Conservation (phyloP, 2,329 filamentous ascomycete genomes). For the Colletotrichum godetiae region DNA sequence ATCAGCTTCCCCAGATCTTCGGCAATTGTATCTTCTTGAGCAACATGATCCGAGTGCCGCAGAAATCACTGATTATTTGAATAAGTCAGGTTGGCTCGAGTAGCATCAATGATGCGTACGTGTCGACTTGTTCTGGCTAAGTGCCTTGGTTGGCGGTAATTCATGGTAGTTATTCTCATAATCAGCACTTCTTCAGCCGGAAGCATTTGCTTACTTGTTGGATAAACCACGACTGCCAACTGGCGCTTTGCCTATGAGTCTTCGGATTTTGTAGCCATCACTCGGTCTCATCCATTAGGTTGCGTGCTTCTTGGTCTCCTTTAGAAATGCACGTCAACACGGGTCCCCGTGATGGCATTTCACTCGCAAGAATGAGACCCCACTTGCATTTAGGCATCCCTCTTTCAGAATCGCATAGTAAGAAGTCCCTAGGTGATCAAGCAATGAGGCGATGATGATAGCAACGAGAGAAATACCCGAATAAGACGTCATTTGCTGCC, state of each 20-base stretch:
- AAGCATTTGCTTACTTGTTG: neutral
- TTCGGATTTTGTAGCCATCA: neutral
- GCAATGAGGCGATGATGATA: neutral
- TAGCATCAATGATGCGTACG: neutral
- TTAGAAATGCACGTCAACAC: neutral
- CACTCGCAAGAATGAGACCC: neutral
- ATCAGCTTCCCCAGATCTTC: neutral
- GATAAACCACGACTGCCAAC: neutral
- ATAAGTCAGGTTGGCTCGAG: no score
- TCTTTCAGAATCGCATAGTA: neutral
- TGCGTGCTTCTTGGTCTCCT: neutral
- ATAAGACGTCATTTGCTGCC: neutral
- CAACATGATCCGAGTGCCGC: neutral
- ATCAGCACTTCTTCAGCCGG: neutral
- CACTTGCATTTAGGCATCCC: neutral
- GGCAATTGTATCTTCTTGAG: neutral
- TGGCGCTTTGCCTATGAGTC: neutral
- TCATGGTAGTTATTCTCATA: neutral
- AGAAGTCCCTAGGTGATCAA: neutral
- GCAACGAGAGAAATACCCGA: neutral
- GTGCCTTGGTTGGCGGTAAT: neutral
- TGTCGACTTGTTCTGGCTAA: neutral
- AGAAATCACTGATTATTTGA: neutral
- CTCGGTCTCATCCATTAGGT: neutral
- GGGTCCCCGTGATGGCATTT: neutral